Conservation (phyloP, 1,284 basidiomycete genomes). For the Sphaerobolus stellatus region DNA sequence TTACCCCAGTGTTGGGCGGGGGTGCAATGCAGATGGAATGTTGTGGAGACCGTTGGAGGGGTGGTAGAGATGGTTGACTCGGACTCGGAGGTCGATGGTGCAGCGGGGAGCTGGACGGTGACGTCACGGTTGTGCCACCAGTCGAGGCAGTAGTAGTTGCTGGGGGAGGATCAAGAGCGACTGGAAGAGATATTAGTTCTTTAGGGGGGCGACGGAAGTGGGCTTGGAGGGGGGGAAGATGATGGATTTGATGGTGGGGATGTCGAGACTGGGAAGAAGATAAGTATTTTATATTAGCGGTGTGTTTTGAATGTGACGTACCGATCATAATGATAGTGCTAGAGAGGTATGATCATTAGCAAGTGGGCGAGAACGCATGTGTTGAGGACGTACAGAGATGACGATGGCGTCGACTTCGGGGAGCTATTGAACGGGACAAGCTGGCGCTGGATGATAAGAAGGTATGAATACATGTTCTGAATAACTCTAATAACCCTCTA, state of each 20-base stretch:
- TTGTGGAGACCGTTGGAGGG: background rate
- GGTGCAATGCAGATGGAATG: slow-evolving; percentile 41
- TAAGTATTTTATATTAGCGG: background rate
- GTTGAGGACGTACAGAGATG: slow-evolving; percentile 45
- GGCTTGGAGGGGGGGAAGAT: slow-evolving; percentile 15
- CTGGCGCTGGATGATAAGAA: slow-evolving; percentile 42
- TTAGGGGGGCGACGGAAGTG: slow-evolving; percentile 52
- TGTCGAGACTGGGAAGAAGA: slow-evolving; percentile 46
- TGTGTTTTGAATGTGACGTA: slow-evolving; percentile 27
- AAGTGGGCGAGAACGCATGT: background rate
- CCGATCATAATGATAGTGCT: slow-evolving; percentile 77
- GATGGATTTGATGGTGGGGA: slow-evolving; percentile 50
- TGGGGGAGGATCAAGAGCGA: slow-evolving; percentile 39
- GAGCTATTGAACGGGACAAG: slow-evolving; percentile 57
- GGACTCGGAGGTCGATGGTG: slow-evolving; percentile 12
- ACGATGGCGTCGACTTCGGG: slow-evolving; percentile 66
- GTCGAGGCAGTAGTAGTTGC: slow-evolving; percentile 59
- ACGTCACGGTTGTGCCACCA: slow-evolving; percentile 64
- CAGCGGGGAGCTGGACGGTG: slow-evolving; percentile 31
- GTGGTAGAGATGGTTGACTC: background rate
- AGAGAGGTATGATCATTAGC: background rate
- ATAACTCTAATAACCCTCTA: background rate
- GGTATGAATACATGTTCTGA: background rate
- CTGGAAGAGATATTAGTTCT: slow-evolving; percentile 51
- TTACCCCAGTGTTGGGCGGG: slow-evolving; percentile 57